phyloP scores from a whole-genome alignment of 2,329 filamentous ascomycete genomes.

The Tolypocladium sp. region DNA sequence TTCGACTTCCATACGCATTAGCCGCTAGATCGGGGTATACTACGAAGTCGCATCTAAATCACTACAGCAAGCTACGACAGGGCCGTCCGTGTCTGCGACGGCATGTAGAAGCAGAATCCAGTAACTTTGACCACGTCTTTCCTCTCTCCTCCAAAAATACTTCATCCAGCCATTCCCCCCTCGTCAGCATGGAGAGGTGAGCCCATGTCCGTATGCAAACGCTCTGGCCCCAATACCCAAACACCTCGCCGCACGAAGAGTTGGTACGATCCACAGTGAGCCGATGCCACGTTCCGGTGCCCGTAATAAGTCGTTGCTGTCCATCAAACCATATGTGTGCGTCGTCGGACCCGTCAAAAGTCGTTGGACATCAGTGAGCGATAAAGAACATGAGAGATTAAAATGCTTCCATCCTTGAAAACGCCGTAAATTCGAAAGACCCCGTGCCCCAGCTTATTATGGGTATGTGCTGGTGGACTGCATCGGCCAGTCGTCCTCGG shows the following conservation, averaged over 20 bases:
- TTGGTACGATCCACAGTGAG: neutral
- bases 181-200: neutral
- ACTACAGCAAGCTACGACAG: slow-evolving; percentile 15
- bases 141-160: neutral
- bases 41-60: slow-evolving; percentile 24
- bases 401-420: slow-evolving; percentile 10
- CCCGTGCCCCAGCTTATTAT: slow-evolving; percentile 6
- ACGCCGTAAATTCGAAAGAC: slow-evolving; percentile 11
- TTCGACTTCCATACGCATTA: slow-evolving; percentile 20
- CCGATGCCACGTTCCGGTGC: neutral
- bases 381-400: slow-evolving; percentile 7
- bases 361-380: slow-evolving; percentile 2
- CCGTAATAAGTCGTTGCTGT: neutral
- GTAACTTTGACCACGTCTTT: slow-evolving; percentile 5
- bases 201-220: slow-evolving; percentile 10
- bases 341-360: slow-evolving; percentile 7
- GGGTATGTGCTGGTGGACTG: slow-evolving; percentile 34
- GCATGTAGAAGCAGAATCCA: slow-evolving; percentile 14
- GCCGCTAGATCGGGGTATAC: slow-evolving; percentile 27
- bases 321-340: slow-evolving; percentile 5
- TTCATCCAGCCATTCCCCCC: neutral
- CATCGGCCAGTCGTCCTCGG: slow-evolving; percentile 93
- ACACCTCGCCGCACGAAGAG: neutral
- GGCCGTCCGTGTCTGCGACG: slow-evolving; percentile 6
- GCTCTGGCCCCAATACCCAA: slow-evolving; percentile 14